phyloP scores from a whole-genome alignment of 805 yeast genomes.

The Ogataea henricii region DNA sequence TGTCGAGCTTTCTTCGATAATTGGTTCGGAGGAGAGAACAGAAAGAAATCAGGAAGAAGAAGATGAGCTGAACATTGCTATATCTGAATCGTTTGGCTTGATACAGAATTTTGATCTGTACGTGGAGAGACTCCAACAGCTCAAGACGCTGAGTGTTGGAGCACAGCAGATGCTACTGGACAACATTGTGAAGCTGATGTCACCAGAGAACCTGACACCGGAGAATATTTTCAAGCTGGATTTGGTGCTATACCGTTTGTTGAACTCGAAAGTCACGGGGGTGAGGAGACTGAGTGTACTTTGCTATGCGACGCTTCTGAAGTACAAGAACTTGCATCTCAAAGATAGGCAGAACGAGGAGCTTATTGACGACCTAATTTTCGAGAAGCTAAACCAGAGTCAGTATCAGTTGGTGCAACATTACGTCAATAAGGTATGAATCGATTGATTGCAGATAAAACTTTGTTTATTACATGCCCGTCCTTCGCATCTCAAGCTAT shows the following conservation, averaged over 20 bases:
- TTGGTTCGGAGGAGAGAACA: neutral
- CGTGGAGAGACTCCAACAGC: slow-evolving; percentile 28
- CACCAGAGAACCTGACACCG: slow-evolving; percentile 16
- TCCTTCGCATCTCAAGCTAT: slow-evolving; percentile 14
- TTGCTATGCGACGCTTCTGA: slow-evolving; percentile 39
- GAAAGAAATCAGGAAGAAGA: neutral
- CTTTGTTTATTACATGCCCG: slow-evolving; percentile 11
- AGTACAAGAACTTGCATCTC: slow-evolving; percentile 14
- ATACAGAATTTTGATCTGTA: slow-evolving; percentile 42
- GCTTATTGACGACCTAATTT: slow-evolving; percentile 32
- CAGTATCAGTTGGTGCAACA: slow-evolving; percentile 51
- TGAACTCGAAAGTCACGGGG: slow-evolving; percentile 37
- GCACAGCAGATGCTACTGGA: slow-evolving; percentile 22
- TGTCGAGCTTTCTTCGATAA: slow-evolving; percentile 15
- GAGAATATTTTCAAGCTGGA: slow-evolving; percentile 37
- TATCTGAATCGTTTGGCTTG: slow-evolving; percentile 42
- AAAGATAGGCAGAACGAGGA: slow-evolving; percentile 23
- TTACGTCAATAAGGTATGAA: slow-evolving; percentile 34
- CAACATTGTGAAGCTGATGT: slow-evolving; percentile 10
- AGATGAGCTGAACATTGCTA: slow-evolving; percentile 26
- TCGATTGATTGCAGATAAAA: neutral
- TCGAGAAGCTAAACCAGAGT: slow-evolving; percentile 41
- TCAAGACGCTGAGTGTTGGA: slow-evolving; percentile 24
- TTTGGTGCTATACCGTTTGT: slow-evolving; percentile 28
- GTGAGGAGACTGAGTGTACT: slow-evolving; percentile 41